phyloP scores from a whole-genome alignment of 495 filamentous ascomycete species.

The Neurospora discreta region DNA sequence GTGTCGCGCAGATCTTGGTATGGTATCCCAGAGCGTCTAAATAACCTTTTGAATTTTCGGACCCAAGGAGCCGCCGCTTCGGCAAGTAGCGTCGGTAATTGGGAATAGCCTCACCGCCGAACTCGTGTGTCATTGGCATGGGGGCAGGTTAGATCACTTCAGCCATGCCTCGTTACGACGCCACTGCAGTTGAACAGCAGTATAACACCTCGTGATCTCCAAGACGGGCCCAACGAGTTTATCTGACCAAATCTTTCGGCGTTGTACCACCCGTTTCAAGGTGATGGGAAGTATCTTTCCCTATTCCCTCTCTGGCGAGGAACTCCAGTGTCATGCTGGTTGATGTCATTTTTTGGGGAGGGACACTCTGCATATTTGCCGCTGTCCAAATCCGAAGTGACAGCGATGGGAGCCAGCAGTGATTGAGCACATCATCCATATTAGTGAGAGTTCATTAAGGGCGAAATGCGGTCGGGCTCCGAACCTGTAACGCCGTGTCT shows the following conservation, averaged over 20 bases:
- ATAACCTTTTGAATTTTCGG: background rate
- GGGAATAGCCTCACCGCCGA: background rate
- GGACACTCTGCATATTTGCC: background rate
- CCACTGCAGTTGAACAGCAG: background rate
- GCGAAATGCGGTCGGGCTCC: background rate
- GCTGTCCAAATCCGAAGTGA: background rate
- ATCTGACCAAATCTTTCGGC: background rate
- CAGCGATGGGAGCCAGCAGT: background rate
- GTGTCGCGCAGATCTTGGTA: background rate
- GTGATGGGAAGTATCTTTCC: background rate
- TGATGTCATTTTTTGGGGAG: background rate
- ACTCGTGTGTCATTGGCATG: background rate
- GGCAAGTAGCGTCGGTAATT: background rate
- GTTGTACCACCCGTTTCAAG: background rate
- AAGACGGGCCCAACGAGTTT: background rate
- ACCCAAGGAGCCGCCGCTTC: background rate
- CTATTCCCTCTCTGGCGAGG: background rate
- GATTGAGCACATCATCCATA: background rate
- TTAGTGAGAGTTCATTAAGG: background rate
- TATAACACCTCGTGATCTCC: background rate
- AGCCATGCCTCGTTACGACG: background rate
- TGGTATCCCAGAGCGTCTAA: background rate
- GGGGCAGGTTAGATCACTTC: background rate
- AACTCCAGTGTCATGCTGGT: background rate
- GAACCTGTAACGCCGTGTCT: background rate